Conservation (phyloP, 108 stramenopile species). For the Seminavis robusta region DNA sequence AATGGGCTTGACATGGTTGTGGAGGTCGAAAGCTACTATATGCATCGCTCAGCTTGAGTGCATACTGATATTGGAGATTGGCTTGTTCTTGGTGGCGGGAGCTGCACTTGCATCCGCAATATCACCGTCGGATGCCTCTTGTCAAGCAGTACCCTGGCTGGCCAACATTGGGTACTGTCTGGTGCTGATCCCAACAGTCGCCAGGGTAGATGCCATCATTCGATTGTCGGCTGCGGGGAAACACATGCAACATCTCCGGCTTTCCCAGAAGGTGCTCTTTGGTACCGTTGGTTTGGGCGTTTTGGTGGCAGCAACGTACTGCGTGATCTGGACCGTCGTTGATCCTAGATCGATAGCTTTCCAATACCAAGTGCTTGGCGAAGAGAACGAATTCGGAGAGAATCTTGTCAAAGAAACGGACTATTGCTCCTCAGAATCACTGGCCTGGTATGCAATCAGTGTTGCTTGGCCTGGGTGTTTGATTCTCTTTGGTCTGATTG, state of each 20-base stretch:
- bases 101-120: slow-evolving; percentile 15
- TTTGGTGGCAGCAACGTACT: slow-evolving; percentile 12
- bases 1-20: slow-evolving; percentile 12
- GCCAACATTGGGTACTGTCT: slow-evolving; percentile 32
- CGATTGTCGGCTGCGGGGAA: slow-evolving; percentile 14
- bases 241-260: slow-evolving; percentile 21
- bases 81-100: slow-evolving; percentile 24
- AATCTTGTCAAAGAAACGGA: slow-evolving; percentile 5
- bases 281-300: slow-evolving; percentile 6
- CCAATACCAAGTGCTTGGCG: slow-evolving; percentile 6
- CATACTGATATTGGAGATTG: slow-evolving; percentile 16
- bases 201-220: slow-evolving; percentile 36
- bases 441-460: slow-evolving; percentile 5
- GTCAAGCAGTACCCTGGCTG: slow-evolving; percentile 27
- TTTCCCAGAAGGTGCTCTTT: slow-evolving; percentile 15
- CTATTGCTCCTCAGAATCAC: background rate
- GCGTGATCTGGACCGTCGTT: slow-evolving; percentile 25
- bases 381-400: slow-evolving; percentile 9
- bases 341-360: slow-evolving; percentile 22
- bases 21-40: slow-evolving; percentile 25
- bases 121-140: slow-evolving; percentile 6
- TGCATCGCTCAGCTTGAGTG: too few species aligned
- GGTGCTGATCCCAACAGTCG: slow-evolving; percentile 29
- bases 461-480: slow-evolving; percentile 17
- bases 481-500: slow-evolving; percentile 12